Conservation (phyloP, 2,329 filamentous ascomycete genomes). For the Graphiopsis chlorocephala region DNA sequence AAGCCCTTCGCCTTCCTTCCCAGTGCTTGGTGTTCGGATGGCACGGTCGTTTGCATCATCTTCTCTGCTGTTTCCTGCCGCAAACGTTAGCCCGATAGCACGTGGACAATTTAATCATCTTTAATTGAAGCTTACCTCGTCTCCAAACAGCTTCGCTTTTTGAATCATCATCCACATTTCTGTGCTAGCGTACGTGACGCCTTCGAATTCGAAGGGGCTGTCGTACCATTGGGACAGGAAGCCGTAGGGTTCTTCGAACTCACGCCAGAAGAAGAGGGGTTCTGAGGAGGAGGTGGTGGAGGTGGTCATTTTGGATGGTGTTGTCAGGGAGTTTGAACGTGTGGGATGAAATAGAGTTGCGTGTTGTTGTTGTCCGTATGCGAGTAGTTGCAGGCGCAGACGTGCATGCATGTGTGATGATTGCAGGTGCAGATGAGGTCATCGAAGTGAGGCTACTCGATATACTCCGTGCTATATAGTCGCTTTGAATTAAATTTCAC, state of each 20-base stretch:
- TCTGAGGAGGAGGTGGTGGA: conserved; percentile 9
- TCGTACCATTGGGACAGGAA: conserved; percentile 65
- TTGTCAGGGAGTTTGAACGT: neutral
- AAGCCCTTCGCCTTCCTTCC: conserved; percentile 58
- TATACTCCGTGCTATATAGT: neutral
- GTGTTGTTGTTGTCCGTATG: neutral
- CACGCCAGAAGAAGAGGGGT: conserved; percentile 39
- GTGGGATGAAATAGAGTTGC: neutral
- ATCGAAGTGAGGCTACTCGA: neutral
- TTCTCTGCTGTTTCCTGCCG: conserved; percentile 41
- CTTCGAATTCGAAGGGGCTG: conserved; percentile 47
- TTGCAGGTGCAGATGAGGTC: neutral
- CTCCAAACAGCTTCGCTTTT: conserved; percentile 43
- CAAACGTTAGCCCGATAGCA: no score
- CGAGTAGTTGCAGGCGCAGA: neutral
- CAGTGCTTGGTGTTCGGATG: conserved; percentile 51
- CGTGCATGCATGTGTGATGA: neutral
- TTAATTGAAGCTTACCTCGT: conserved; percentile 39
- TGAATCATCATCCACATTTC: conserved; percentile 52
- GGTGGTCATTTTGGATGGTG: neutral
- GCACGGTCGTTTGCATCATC: conserved; percentile 50
- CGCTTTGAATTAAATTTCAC: neutral
- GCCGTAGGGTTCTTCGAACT: conserved; percentile 47
- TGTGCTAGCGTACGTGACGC: conserved; percentile 38
- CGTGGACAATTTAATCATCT: no score